Evolutionary conservation across 169 alveolate species (phyloP), one percentile per base, ranked within the genome.

Genomic region (Sarcocystis neurona): DNA sequence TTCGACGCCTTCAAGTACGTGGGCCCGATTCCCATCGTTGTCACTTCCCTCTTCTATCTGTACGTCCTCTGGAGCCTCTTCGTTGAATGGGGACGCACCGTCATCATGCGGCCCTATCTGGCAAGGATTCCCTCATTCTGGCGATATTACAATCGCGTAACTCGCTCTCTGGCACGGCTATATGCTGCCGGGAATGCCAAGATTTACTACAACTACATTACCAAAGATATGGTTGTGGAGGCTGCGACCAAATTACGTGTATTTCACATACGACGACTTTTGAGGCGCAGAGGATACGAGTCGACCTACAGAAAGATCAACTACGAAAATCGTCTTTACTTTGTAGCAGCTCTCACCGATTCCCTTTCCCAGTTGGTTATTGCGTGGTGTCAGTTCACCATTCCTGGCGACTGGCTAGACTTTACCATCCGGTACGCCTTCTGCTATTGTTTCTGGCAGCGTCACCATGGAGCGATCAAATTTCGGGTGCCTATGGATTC

Each of bases 381-480:
- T 75, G 79, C 93, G 34, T 85, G 89, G 91, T 80, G 89, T 58
- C 90, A 85, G 82, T 79, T 80, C 77, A 70, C 90, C 4, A 86
- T 90, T 47, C 93, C 93, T 37, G 93, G 93, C 5, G 91, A 90
- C 72, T 90, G 93, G 93, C 47, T 90, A 74, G 93, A 90, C 18
- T 90, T 90, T 77, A 90, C 93, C 74, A 85, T 90, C 56, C 93
- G 93, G 10, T 90, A 90, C 74, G 87, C 93, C 44, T 90, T 90
- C 70, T 80, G 89, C 85, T 90, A 90, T 80, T 90, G 93, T 56
- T 90, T 80, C 70, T 90, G 93, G 93, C 79, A 84, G 85, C 89
- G 93, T 58, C 90, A 90, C 48, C 93, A 88, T n/a, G 91, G 80
- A 10, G 1, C 77, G 75, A 84, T 84, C 70, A 60, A 34, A 30